Percentiles rank a stretch among this genome's conserved stretches.
Evolutionary conservation across 2,329 filamentous ascomycete species (phyloP).

Genomic region (Macrophomina pseudophaseolina): DNA sequence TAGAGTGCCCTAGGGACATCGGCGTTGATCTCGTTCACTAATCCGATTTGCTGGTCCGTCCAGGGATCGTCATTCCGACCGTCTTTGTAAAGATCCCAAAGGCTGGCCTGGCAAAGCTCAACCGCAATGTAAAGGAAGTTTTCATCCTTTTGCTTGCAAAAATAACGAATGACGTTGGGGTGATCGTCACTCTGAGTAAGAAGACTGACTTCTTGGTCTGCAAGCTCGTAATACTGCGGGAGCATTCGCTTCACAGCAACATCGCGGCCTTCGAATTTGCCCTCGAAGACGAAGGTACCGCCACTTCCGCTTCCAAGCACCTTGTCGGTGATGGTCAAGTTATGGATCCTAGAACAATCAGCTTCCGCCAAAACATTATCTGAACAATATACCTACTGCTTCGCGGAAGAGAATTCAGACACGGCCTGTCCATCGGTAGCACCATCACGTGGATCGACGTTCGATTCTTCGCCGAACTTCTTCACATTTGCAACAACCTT

Average conservation of each 20-base stretch:
- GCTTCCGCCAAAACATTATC: neutral
- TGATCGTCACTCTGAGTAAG: constrained; percentile 94
- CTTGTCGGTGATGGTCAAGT: constrained; percentile 64
- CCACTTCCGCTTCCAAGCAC: constrained; percentile 82
- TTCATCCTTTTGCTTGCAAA: constrained; percentile 84
- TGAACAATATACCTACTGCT: constrained; percentile 44
- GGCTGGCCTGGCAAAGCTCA: constrained; percentile 89
- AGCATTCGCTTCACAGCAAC: constrained; percentile 98
- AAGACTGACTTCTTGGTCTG: constrained; percentile 88
- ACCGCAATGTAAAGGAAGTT: constrained; percentile 96
- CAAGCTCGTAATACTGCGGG: constrained; percentile 93
- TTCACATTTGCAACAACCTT: constrained; percentile 48
- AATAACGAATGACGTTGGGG: constrained; percentile 95
- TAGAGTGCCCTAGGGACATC: constrained; percentile 82
- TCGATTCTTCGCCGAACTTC: constrained; percentile 39
- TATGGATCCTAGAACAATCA: constrained; percentile 54
- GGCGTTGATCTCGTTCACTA: constrained; percentile 74
- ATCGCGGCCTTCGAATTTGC: constrained; percentile 89
- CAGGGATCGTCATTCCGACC: constrained; percentile 47
- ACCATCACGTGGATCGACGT: constrained; percentile 36
- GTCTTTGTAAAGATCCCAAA: constrained; percentile 88
- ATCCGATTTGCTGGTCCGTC: constrained; percentile 66
- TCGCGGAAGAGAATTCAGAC: constrained; percentile 44
- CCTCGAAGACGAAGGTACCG: constrained; percentile 93
- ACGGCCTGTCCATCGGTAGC: constrained; percentile 40